These are phyloP conservation scores for Leccinellum luteum DNA, from an alignment of 768 basidiomycete species.

Conservation along the genomic window DNA sequence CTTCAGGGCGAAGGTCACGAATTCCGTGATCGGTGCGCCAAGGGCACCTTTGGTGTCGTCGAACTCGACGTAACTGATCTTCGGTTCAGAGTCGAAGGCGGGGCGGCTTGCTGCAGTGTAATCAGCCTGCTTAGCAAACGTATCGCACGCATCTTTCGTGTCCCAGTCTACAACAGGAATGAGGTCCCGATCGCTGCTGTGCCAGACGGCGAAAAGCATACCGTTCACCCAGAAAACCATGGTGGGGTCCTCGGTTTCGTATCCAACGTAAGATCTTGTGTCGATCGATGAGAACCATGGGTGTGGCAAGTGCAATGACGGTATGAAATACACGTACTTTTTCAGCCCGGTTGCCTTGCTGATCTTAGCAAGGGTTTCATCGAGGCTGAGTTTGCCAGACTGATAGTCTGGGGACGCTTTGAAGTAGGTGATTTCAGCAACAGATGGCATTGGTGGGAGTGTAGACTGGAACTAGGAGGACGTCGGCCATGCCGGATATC, in stretches of 20 bases:
- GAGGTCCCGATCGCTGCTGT: constrained; percentile 5
- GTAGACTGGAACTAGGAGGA: background rate
- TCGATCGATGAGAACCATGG: constrained; percentile 4
- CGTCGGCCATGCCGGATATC: background rate
- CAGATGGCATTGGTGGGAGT: constrained; percentile 22
- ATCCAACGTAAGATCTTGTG: constrained; percentile 29
- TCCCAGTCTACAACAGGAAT: constrained; percentile 23
- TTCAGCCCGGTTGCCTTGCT: constrained; percentile 18
- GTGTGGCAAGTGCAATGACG: background rate
- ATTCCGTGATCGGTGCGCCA: constrained; percentile 31
- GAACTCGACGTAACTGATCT: constrained; percentile 20
- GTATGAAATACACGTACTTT: constrained; percentile 16
- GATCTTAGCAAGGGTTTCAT: constrained; percentile 6
- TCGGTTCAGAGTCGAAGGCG: constrained; percentile 20
- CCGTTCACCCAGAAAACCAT: constrained; percentile 29
- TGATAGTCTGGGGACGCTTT: constrained; percentile 21
- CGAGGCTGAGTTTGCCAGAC: constrained; percentile 14
- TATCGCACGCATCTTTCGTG: constrained; percentile 18
- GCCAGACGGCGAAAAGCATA: constrained; percentile 1
- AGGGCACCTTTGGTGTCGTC: constrained; percentile 18
- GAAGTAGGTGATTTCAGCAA: constrained; percentile 26
- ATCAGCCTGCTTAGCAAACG: constrained; percentile 9
- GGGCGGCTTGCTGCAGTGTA: constrained; percentile 7
- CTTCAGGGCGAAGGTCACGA: constrained; percentile 34
- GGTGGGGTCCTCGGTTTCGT: constrained; percentile 26